These are phyloP conservation scores for Dothideomycetes sp. DNA, from an alignment of 2,329 filamentous ascomycete species.

Conservation along the genomic window DNA sequence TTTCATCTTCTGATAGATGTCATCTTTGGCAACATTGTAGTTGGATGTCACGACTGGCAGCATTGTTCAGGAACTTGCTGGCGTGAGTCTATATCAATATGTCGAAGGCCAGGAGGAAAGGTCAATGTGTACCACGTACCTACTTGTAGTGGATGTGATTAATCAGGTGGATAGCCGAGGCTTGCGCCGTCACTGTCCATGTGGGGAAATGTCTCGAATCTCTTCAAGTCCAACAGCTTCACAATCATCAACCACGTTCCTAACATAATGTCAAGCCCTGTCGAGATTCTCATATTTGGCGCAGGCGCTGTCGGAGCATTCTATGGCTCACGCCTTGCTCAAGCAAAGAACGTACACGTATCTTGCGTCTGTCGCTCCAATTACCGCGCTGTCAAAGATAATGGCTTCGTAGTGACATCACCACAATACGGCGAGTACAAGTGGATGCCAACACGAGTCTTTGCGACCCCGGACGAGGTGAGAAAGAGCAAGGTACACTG, in stretches of 20 bases:
- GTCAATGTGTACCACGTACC: no score
- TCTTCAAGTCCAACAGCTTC: no score
- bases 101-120: no score
- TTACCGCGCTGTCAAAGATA: conserved; percentile 52
- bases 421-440: conserved; percentile 58
- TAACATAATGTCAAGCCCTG: conserved; percentile 23
- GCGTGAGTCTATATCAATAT: no score
- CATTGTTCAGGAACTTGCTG: no score
- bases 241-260: neutral
- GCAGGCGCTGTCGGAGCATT: conserved; percentile 65
- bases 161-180: no score
- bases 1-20: no score
- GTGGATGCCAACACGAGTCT: conserved; percentile 55
- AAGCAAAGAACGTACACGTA: conserved; percentile 42
- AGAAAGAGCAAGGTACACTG: conserved; percentile 37
- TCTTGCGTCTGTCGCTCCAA: conserved; percentile 68
- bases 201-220: no score
- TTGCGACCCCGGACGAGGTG: conserved; percentile 51
- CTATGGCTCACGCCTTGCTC: conserved; percentile 58
- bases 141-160: no score
- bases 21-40: no score
- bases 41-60: no score
- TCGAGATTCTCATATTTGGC: conserved; percentile 57
- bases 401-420: conserved; percentile 57
- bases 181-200: no score